Percentiles rank a stretch among this genome's conserved stretches.
These are phyloP conservation scores for Noccaea caerulescens DNA, from an alignment of 345 rosid genomes.

Conservation along the genomic window DNA sequence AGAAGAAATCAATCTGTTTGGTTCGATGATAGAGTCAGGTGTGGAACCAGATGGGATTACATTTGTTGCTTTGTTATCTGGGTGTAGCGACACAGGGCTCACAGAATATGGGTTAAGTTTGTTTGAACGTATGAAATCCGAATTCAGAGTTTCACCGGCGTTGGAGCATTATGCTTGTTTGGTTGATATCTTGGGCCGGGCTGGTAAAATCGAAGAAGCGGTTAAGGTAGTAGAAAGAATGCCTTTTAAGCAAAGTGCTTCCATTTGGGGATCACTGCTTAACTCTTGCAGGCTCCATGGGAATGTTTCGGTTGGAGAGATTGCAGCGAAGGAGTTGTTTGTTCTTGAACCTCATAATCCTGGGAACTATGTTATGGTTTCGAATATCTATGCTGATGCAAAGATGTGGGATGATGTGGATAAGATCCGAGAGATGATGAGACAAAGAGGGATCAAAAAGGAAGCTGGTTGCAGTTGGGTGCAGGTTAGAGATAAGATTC, in stretches of 20 bases:
- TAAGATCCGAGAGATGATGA: slow-evolving; percentile 48
- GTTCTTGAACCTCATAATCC: slow-evolving; percentile 59
- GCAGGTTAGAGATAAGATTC: slow-evolving; percentile 52
- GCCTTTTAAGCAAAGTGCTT: slow-evolving; percentile 59
- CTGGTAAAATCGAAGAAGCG: slow-evolving; percentile 57
- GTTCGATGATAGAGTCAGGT: slow-evolving; percentile 48
- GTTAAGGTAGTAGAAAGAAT: slow-evolving; percentile 49
- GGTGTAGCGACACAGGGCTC: slow-evolving; percentile 63
- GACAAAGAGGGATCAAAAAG: slow-evolving; percentile 53
- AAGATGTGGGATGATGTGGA: slow-evolving; percentile 66
- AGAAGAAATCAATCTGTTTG: slow-evolving; percentile 46
- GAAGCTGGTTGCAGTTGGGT: slow-evolving; percentile 76
- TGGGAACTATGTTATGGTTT: slow-evolving; percentile 65
- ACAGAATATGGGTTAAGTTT: slow-evolving; percentile 50
- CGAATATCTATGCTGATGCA: slow-evolving; percentile 65
- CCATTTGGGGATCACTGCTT: slow-evolving; percentile 65
- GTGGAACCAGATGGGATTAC: slow-evolving; percentile 54
- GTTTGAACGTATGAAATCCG: slow-evolving; percentile 49
- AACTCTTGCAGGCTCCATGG: slow-evolving; percentile 54
- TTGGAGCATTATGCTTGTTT: slow-evolving; percentile 66
- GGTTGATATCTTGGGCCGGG: slow-evolving; percentile 64
- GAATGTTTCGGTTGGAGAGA: slow-evolving; percentile 46
- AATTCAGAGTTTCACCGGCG: slow-evolving; percentile 48
- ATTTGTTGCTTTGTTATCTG: slow-evolving; percentile 58
- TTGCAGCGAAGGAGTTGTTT: slow-evolving; percentile 52